Evolutionary conservation across 345 rosid genomes (phyloP).

Genomic region (Eucalyptus grandis): DNA sequence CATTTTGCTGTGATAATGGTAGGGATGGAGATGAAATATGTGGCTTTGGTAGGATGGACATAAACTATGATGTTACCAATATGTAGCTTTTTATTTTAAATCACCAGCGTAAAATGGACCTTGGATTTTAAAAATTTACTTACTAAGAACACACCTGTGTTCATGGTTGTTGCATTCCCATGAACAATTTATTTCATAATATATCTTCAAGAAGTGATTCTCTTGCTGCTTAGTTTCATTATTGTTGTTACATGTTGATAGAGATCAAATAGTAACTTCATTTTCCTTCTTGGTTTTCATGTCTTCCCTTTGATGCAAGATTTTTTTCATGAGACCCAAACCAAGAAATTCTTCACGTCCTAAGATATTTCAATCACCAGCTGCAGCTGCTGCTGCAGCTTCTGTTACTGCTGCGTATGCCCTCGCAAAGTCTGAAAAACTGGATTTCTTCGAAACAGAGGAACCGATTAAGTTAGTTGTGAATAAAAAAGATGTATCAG

Average conservation of each 20-base stretch:
- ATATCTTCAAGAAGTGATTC: neutral
- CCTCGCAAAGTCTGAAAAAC: conserved; percentile 71
- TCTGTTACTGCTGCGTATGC: conserved; percentile 97
- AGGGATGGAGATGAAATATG: neutral
- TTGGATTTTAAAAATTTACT: neutral
- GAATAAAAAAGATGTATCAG: conserved; percentile 22
- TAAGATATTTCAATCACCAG: conserved; percentile 84
- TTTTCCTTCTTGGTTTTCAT: neutral
- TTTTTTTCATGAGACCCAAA: conserved; percentile 71
- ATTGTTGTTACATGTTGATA: neutral
- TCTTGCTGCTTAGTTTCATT: neutral
- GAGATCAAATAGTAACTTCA: neutral
- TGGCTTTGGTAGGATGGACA: neutral
- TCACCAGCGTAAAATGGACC: neutral
- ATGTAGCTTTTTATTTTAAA: neutral
- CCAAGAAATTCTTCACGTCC: conserved; percentile 53
- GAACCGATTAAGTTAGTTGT: conserved; percentile 23
- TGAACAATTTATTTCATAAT: neutral
- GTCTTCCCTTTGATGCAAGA: conserved; percentile 18
- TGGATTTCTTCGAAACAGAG: conserved; percentile 31
- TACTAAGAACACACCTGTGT: neutral
- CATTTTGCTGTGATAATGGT: neutral
- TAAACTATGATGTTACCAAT: neutral
- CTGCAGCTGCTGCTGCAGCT: conserved; percentile 98
- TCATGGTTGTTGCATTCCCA: neutral